Percentiles rank a stretch among this genome's conserved stretches.
phyloP scores from a whole-genome alignment of 495 filamentous ascomycete genomes.

The Tuber indicum region DNA sequence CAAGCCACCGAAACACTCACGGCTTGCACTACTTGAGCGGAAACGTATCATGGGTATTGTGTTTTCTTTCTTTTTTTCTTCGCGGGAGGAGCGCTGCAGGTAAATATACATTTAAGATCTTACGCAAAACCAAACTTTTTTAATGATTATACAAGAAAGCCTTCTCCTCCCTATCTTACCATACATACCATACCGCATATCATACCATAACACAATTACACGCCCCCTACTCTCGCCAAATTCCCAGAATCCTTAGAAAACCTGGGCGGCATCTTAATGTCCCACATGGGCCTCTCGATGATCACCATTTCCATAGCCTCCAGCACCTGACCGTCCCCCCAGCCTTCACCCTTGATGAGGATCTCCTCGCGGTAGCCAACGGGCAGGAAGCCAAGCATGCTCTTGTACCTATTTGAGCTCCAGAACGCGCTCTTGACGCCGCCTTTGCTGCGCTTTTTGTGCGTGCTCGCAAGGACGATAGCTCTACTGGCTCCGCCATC shows the following conservation, averaged over 20 bases:
- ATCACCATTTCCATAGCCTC: conserved; percentile 83
- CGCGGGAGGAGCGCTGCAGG: background rate
- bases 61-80: background rate
- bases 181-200: background rate
- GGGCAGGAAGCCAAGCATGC: conserved; percentile 80
- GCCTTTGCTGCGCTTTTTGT: conserved; percentile 34
- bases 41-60: background rate
- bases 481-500: conserved; percentile 48
- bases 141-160: background rate
- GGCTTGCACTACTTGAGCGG: background rate
- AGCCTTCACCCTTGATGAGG: conserved; percentile 40
- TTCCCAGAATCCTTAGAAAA: conserved; percentile 49
- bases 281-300: conserved; percentile 80
- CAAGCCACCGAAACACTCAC: background rate
- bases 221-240: background rate
- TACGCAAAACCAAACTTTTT: background rate
- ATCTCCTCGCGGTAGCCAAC: conserved; percentile 47
- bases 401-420: conserved; percentile 83
- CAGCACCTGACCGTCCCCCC: conserved; percentile 35
- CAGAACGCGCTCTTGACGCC: conserved; percentile 50
- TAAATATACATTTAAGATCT: background rate
- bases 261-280: conserved; percentile 68
- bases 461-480: conserved; percentile 38
- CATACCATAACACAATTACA: background rate
- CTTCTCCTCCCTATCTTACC: background rate